Conservation (phyloP, 192 early-diverging fungal species). For the Coemansia sp. region DNA sequence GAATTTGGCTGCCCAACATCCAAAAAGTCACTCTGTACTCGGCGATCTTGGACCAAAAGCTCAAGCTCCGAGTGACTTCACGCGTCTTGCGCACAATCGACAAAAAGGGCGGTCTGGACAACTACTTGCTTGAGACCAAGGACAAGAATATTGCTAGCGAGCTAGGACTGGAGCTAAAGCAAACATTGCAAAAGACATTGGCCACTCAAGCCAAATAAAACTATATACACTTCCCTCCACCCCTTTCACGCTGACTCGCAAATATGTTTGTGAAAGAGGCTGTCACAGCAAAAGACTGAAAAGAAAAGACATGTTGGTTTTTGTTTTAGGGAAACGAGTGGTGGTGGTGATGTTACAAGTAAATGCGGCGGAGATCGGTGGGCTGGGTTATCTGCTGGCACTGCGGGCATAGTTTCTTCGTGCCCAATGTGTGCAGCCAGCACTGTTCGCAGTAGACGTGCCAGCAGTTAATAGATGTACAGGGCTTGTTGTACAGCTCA, state of each 20-base stretch:
- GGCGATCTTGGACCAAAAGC: slow-evolving; percentile 52
- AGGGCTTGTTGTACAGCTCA: slow-evolving; percentile 65
- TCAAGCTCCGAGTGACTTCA: slow-evolving; percentile 62
- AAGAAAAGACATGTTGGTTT: too few relatives aligned
- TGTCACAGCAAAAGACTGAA: too few relatives aligned
- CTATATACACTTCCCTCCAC: neutral
- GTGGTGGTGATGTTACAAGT: slow-evolving; percentile 57
- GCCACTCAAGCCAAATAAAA: neutral
- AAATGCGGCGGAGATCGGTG: slow-evolving; percentile 73
- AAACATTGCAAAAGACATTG: slow-evolving; percentile 20
- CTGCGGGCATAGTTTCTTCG: slow-evolving; percentile 87
- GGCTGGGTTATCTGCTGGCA: slow-evolving; percentile 83
- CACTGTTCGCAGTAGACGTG: slow-evolving; percentile 89
- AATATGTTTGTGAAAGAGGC: too few relatives aligned
- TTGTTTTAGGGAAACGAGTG: too few relatives aligned
- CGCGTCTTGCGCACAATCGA: slow-evolving; percentile 71
- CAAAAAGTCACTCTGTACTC: slow-evolving; percentile 65
- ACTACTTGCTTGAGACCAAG: slow-evolving; percentile 64
- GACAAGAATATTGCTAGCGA: slow-evolving; percentile 62
- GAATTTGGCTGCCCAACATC: slow-evolving; percentile 76
- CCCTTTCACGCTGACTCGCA: too few relatives aligned
- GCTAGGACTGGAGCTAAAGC: slow-evolving; percentile 57
- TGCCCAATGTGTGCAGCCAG: slow-evolving; percentile 78
- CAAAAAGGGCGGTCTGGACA: slow-evolving; percentile 78
- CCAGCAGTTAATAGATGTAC: slow-evolving; percentile 81